Conservation (phyloP, 1,139 yeast genomes). For the Scheffersomyces parashehatae region DNA sequence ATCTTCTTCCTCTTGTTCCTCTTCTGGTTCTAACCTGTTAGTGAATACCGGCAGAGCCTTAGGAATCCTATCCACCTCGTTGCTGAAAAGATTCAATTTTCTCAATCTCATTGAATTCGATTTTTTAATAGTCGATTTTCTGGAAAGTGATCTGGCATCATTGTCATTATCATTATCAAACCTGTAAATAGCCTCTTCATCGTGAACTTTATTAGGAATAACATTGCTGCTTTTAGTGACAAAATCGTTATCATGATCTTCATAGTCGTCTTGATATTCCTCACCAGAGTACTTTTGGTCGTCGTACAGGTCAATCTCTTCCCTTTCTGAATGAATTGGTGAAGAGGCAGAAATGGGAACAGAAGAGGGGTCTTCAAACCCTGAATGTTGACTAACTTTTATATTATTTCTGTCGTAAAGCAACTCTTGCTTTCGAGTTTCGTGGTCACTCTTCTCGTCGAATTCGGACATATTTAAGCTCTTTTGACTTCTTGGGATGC, state of each 20-base stretch:
- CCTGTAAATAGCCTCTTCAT: slow-evolving; percentile 31
- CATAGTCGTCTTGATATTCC: too few species aligned
- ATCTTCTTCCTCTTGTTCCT: slow-evolving; percentile 11
- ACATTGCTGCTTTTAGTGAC: too few species aligned
- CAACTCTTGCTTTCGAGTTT: too few species aligned
- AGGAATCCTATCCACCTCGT: slow-evolving; percentile 4
- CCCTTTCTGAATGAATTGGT: neutral
- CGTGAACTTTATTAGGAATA: slow-evolving; percentile 4
- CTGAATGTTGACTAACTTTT: neutral
- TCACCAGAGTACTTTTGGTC: too few species aligned
- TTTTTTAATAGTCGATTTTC: slow-evolving; percentile 42
- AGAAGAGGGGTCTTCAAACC: neutral
- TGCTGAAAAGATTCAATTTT: slow-evolving; percentile 40
- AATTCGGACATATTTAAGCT: neutral
- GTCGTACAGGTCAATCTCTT: too few species aligned
- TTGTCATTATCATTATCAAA: slow-evolving; percentile 26
- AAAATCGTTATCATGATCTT: too few species aligned
- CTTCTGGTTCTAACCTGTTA: slow-evolving; percentile 4
- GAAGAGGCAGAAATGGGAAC: neutral
- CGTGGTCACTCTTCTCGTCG: too few species aligned
- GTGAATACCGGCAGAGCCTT: neutral
- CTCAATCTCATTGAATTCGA: slow-evolving; percentile 45
- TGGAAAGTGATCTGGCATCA: slow-evolving; percentile 28
- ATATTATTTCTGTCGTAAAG: neutral
- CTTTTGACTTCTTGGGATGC: neutral